phyloP scores from a whole-genome alignment of 1,284 basidiomycete species.

The Moesziomyces aphidis region DNA sequence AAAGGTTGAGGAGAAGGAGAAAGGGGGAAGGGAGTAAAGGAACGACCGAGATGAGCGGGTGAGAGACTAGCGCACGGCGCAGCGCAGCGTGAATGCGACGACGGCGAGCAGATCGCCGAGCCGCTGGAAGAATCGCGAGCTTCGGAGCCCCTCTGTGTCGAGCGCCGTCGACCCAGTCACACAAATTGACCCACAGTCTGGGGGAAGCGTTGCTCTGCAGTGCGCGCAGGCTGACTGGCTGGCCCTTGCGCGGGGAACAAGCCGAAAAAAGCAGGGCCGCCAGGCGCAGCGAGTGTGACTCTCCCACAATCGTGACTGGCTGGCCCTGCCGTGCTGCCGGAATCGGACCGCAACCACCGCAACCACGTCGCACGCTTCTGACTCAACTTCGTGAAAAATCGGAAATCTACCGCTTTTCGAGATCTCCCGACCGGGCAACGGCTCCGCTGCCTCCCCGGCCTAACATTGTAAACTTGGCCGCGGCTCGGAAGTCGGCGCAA shows the following conservation, averaged over 20 bases:
- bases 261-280: background rate
- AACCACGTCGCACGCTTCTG: conserved; percentile 6
- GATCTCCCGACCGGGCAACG: conserved; percentile 11
- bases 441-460: background rate
- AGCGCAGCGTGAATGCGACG: background rate
- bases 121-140: conserved; percentile 14
- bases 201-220: background rate
- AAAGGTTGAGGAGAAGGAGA: background rate
- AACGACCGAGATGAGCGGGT: background rate
- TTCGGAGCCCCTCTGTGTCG: background rate
- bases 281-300: background rate
- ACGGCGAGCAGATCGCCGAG: conserved; percentile 25
- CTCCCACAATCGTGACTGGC: background rate
- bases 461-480: background rate
- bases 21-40: background rate
- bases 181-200: conserved; percentile 4
- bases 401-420: conserved; percentile 22
- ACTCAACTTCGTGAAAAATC: conserved; percentile 46
- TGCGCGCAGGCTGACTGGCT: background rate
- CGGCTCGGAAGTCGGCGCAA: conserved; percentile 22
- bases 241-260: conserved; percentile 15
- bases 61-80: background rate
- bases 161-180: background rate
- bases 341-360: conserved; percentile 10
- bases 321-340: background rate